Conservation (phyloP, 2,329 filamentous ascomycete species). For the Apiospora malaysiana region DNA sequence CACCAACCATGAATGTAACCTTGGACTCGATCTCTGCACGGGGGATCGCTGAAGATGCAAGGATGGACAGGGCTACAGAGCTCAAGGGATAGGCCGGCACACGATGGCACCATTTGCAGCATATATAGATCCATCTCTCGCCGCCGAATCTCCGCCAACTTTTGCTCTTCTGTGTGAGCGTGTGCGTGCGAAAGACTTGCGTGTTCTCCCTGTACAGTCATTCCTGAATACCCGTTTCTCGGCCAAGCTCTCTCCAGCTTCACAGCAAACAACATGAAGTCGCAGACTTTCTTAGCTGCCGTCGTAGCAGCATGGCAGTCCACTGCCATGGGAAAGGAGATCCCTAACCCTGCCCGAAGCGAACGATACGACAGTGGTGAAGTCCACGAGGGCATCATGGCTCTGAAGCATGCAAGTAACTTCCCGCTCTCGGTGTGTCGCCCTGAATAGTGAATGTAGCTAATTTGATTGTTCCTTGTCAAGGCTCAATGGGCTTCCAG, state of each 20-base stretch:
- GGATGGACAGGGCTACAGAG: not conserved
- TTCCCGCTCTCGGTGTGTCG: not conserved
- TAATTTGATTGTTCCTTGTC: not conserved
- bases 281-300: slow-evolving; percentile 9
- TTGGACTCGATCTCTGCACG: not conserved
- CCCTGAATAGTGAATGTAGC: not conserved
- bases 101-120: not conserved
- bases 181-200: not conserved
- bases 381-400: slow-evolving; percentile 26
- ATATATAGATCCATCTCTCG: not conserved
- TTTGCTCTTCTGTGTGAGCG: not conserved
- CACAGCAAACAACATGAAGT: slow-evolving; percentile 9
- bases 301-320: slow-evolving; percentile 21
- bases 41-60: not conserved
- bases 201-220: not conserved
- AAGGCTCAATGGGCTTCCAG: slow-evolving; percentile 23
- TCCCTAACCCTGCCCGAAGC: slow-evolving; percentile 7
- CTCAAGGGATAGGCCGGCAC: not conserved
- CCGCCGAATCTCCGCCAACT: not conserved
- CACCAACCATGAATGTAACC: not conserved
- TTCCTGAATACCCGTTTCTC: not conserved
- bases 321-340: slow-evolving; percentile 14
- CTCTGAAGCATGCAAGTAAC: slow-evolving; percentile 23
- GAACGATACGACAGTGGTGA: slow-evolving; percentile 24
- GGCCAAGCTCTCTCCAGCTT: not conserved